These are phyloP conservation scores for Hirschioporus abietinus DNA, from an alignment of 768 basidiomycete genomes.

Conservation along the genomic window DNA sequence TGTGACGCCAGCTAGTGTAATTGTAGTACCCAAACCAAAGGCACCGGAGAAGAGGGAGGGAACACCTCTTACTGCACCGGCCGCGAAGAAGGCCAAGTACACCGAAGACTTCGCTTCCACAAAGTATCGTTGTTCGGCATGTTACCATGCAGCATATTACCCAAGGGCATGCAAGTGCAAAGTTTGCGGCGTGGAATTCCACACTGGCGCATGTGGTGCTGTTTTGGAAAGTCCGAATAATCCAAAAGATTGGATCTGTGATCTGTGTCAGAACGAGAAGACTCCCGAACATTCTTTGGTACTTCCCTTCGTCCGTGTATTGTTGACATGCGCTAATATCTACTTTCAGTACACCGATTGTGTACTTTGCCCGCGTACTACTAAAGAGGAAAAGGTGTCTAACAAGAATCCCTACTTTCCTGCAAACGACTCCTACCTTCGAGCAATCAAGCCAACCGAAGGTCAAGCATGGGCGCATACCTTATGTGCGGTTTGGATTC, in stretches of 20 bases:
- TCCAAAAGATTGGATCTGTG: conserved; percentile 78
- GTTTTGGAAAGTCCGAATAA: conserved; percentile 50
- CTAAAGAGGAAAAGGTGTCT: conserved; percentile 36
- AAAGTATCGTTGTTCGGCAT: conserved; percentile 70
- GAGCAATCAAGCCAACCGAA: conserved; percentile 86
- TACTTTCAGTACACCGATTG: conserved; percentile 68
- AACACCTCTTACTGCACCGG: conserved; percentile 43
- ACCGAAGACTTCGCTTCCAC: conserved; percentile 37
- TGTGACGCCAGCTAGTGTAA: conserved; percentile 14
- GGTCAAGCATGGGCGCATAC: conserved; percentile 91
- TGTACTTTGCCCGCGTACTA: conserved; percentile 66
- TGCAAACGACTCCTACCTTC: conserved; percentile 57
- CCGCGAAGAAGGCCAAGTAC: conserved; percentile 64
- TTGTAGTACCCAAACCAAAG: conserved; percentile 29
- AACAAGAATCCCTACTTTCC: conserved; percentile 39
- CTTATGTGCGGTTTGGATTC: conserved; percentile 82
- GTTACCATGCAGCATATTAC: conserved; percentile 66
- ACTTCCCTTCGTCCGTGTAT: conserved; percentile 1
- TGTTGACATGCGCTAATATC: conserved; percentile 8
- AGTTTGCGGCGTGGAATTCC: conserved; percentile 71
- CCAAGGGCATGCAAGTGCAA: conserved; percentile 80
- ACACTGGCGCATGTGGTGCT: conserved; percentile 79
- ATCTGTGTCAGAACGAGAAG: conserved; percentile 82
- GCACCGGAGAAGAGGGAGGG: conserved; percentile 55
- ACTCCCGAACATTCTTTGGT: conserved; percentile 79